Conservation (phyloP, 2,329 filamentous ascomycete species). For the Bimuria novae-zelandiae region DNA sequence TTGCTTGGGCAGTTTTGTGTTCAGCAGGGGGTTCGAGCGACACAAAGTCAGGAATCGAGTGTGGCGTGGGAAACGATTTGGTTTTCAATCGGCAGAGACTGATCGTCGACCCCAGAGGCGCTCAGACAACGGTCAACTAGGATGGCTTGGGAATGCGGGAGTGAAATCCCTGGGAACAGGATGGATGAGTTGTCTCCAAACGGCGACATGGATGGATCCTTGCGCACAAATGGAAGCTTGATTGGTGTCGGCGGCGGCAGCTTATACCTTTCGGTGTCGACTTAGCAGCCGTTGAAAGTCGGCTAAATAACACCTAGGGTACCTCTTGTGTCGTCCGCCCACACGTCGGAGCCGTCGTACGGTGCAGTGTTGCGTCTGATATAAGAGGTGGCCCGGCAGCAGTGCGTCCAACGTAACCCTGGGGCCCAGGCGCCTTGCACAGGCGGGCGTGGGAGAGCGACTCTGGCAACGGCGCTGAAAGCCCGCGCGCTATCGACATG, state of each 20-base stretch:
- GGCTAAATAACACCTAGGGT: constrained; percentile 3
- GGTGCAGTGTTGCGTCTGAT: background rate
- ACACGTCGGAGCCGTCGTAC: background rate
- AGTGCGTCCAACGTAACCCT: background rate
- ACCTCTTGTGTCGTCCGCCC: background rate
- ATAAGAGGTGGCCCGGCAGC: background rate
- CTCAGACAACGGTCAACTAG: constrained; percentile 32
- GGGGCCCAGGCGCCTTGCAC: background rate
- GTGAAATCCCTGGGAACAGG: constrained; percentile 6
- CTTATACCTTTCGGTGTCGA: constrained; percentile 1
- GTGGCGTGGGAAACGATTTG: constrained; percentile 45
- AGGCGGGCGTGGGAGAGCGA: background rate
- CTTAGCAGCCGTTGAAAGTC: constrained; percentile 4
- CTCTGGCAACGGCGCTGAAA: no score
- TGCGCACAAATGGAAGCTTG: background rate
- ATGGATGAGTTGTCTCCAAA: constrained; percentile 9
- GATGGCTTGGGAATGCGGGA: constrained; percentile 8
- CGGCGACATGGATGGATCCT: constrained; percentile 3
- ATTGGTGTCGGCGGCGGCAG: background rate
- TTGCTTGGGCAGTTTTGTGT: constrained; percentile 41
- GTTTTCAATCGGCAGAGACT: constrained; percentile 34
- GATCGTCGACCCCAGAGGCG: constrained; percentile 25
- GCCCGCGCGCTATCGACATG: background rate
- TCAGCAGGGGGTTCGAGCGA: constrained; percentile 45
- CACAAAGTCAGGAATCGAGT: constrained; percentile 47